Base-by-base conservation (phyloP, 352 stramenopile genomes). In the Globisporangium echinulatum region DNA sequence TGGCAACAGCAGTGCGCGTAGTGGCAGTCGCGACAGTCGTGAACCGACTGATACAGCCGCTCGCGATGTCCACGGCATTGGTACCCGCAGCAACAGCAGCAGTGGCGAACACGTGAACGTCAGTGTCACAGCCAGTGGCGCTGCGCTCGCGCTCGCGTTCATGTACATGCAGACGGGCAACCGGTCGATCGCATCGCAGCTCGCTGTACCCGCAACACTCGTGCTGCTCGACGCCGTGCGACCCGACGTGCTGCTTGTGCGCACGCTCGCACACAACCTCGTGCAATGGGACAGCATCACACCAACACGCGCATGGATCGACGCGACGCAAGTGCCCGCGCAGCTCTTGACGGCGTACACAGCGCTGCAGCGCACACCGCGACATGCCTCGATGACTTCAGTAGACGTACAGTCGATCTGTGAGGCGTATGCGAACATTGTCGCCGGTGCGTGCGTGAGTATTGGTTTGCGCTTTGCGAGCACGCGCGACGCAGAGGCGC, bases 91-190 rank as follows among this genome's bases (percentile, higher is more conserved):
- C 59, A 56, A 67, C 50, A 54, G 68, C 49, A 65, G 67, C 44
- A 54, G 74, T 56, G 64, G 83, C 5, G 91, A 98, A 47, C 88
- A 94, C 47, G 87, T 99, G 10, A 99, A 99, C 59, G 94, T 87
- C 38, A 90, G 97, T 46, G 85, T 99, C 3, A 99, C 97, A 40
- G 90, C 95, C 15, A 89, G 92, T 25, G 96, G 88, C 52, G 90
- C 80, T 49, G 97, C 90, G 6, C 62, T 99, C 52, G 96, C 96
- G 8, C 73, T 99, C 19, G 95, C 87, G 13, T 89, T 99, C 46
- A 98, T 99, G 79, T 98, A 98, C 69, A 89, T 99, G 60, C 89
- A 96, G 64, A 98, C 82, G 39, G 81, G 87, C 59, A 97, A 97
- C 71, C 82, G 83, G 40, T 79, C 75, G 3, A 81, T 97, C 52